Percentiles rank a stretch among this genome's conserved stretches.
Evolutionary conservation across 176 grass and related monocot genomes (phyloP).

Genomic region (Oryza longistaminata): DNA sequence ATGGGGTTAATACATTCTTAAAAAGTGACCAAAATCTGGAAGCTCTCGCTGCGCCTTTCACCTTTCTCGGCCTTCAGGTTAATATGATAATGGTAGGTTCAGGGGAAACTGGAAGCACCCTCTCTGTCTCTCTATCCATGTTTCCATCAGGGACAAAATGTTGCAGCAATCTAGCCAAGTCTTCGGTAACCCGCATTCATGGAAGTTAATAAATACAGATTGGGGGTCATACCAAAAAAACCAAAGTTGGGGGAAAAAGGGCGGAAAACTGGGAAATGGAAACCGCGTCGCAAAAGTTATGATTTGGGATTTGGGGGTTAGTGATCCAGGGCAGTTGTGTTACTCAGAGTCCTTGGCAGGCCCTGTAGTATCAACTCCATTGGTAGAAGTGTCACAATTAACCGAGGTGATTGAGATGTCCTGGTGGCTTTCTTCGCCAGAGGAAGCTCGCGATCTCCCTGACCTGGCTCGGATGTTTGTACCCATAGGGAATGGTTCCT

Average conservation of each 20-base stretch:
- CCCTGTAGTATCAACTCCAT: constrained; percentile 46
- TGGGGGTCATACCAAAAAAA: constrained; percentile 16
- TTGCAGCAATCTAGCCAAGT: constrained; percentile 26
- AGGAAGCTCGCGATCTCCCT: constrained; percentile 55
- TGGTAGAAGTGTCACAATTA: constrained; percentile 44
- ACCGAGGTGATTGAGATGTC: constrained; percentile 44
- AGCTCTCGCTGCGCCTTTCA: constrained; percentile 65
- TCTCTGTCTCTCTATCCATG: constrained; percentile 22
- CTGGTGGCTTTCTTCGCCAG: constrained; percentile 67
- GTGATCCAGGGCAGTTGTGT: constrained; percentile 25
- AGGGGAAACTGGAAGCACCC: constrained; percentile 43
- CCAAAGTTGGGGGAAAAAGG: constrained; percentile 22
- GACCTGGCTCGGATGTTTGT: constrained; percentile 76
- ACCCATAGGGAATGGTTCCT: constrained; percentile 97
- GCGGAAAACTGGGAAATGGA: constrained; percentile 2
- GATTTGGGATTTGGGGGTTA: constrained; percentile 53
- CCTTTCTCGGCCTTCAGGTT: constrained; percentile 56
- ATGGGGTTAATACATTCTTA: constrained; percentile 57
- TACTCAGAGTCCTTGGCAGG: constrained; percentile 62
- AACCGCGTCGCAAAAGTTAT: constrained; percentile 26
- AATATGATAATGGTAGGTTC: constrained; percentile 36
- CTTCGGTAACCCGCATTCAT: constrained; percentile 23
- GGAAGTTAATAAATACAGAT: constrained; percentile 51
- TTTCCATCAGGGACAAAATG: constrained; percentile 44
- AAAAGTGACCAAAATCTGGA: constrained; percentile 74